Percentiles rank a stretch among this genome's conserved stretches.
Conservation (phyloP, 768 basidiomycete species). For the Suillus fuscotomentosus region DNA sequence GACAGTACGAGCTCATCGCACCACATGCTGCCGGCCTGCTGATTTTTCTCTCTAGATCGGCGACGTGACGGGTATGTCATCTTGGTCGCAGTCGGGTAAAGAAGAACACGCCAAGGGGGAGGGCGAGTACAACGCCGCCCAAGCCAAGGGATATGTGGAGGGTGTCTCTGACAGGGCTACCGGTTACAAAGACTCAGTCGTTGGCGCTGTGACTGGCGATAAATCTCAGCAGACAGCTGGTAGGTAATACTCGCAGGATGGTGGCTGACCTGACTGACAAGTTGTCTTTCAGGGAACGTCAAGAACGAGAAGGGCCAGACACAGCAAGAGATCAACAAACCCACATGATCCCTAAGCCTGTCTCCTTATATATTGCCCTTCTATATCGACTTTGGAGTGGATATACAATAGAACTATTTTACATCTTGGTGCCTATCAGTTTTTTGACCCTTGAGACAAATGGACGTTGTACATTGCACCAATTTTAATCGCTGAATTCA, state of each 20-base stretch:
- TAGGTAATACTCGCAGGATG: conserved; percentile 16
- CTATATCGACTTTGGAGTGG: too few relatives aligned
- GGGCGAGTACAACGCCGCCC: conserved; percentile 44
- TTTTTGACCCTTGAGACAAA: too few relatives aligned
- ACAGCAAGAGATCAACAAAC: conserved; percentile 54
- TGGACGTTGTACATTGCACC: too few relatives aligned
- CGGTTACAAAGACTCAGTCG: conserved; percentile 53
- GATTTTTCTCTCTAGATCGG: conserved; percentile 31
- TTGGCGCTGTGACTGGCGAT: conserved; percentile 58
- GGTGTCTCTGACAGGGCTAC: conserved; percentile 42
- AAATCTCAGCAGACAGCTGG: conserved; percentile 48
- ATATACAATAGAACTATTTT: neutral
- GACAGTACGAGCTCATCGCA: conserved; percentile 20
- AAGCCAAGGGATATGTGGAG: conserved; percentile 49
- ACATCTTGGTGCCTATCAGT: too few relatives aligned
- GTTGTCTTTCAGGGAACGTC: conserved; percentile 42
- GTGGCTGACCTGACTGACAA: neutral
- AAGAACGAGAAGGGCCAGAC: conserved; percentile 53
- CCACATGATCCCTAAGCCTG: neutral
- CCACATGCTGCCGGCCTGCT: too few relatives aligned
- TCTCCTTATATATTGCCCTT: neutral
- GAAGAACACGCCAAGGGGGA: conserved; percentile 52
- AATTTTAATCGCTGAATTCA: too few relatives aligned
- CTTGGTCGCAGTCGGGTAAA: conserved; percentile 45
- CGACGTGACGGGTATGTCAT: conserved; percentile 39